Base-by-base conservation (phyloP, 305 asterid species). In the Andrographis paniculata region DNA sequence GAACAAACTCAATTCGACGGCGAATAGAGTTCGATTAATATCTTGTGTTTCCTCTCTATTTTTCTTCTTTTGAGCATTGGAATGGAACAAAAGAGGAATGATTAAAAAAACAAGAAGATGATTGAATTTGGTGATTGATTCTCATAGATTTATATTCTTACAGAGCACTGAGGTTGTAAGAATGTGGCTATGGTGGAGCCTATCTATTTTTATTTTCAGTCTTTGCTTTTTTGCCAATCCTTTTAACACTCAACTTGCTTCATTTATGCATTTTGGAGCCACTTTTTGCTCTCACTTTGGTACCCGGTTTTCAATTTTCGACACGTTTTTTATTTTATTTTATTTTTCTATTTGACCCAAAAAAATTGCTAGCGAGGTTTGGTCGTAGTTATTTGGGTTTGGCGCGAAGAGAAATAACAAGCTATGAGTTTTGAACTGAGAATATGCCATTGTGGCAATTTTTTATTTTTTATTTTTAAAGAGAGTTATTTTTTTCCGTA, bases 51-150 rank as follows among this genome's bases (percentile, higher is more conserved):
- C 21, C 3, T 33, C 22, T 17, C 1, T 15, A 14, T 17, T 42
- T 10, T 27, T 22, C 22, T 11, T 38, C 35, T 24, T 50, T 48
- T 42, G 60, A 46, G 48, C 36, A 48, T 28, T 35, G 23, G 28
- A n/a, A n/a, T n/a, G n/a, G n/a, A n/a, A n/a, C 39, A 35, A 30
- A 48, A 17, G 53, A 57, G 38, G 50, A 61, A 58, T 69, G 72
- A 60, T 69, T 66, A 48, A 65, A 40, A 44, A 45, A 44, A 66
- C 49, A 52, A 62, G 59, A 50, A 65, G 53, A 28, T 50, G 55
- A 62, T 48, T 62, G 61, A 50, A 62, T 48, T 62, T 61, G 61
- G 59, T 52, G n/a, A n/a, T 56, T 62, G 56, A 38, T 50, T 54
- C 56, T 68, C 68, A 58, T 53, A 31, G 46, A 24, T 24, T 15